Evolutionary conservation across 2,329 filamentous ascomycete species (phyloP), one percentile per base, ranked within the genome.

Genomic region (Metarhizium guizhouense): DNA sequence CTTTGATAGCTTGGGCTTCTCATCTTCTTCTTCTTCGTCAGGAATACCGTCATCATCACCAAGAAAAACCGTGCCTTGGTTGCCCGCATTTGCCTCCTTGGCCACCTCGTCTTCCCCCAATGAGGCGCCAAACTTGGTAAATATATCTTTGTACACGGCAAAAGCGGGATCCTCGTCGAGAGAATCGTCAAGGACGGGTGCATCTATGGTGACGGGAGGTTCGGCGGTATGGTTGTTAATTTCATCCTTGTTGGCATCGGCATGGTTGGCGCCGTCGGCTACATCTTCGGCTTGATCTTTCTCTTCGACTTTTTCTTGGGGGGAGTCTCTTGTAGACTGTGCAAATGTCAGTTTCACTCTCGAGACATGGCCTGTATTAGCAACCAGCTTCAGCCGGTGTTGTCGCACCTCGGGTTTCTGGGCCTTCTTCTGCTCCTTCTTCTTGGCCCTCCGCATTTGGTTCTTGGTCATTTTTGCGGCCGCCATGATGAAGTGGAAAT

Each of bases 391-490:
- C n/a, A 16, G 50, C 10, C 45, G 45, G 45, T 6, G 49, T 47
- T 16, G 10, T 38, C 34, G 20, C 54, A 83, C 82, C 64, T 84
- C 75, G 70, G 81, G 74, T 53, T 80, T 74, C 62, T 80, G 75
- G 61, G 82, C 73, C 66, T 85, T 85, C 76, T 95, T 95, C 68
- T 90, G 84, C 65, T 90, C 88, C 85, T 96, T 96, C 82, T 94
- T 96, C 78, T 93, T 92, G 51, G 90, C 88, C 70, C 93, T 85
- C 70, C 91, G 84, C 77, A 92, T 86, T 74, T 95, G 90, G 74
- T 96, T 96, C 78, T 96, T 97, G 70, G 87, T 91, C 77, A 87
- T 85, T 76, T 93, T 95, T 62, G 79, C 72, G 61, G 76, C 71
- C 65, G 81, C 82, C 83, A 86, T 86, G 67, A 70, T 76, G 66